phyloP scores from a whole-genome alignment of 2,329 filamentous ascomycete species.

The Alternaria ethzedia region DNA sequence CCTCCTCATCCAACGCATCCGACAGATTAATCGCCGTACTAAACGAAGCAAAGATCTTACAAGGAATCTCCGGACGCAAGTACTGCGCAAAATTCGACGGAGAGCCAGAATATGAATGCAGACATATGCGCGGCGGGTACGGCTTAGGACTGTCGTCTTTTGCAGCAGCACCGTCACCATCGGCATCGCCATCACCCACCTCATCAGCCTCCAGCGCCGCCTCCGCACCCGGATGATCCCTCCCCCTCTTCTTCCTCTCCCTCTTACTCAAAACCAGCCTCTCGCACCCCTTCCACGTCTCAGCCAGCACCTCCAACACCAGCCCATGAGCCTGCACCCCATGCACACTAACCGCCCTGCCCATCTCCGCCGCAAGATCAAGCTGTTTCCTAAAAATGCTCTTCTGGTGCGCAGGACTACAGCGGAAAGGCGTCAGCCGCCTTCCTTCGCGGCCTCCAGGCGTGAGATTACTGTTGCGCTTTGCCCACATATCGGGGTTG shows the following conservation, averaged over 20 bases:
- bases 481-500: conserved; percentile 37
- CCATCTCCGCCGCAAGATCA: conserved; percentile 71
- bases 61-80: conserved; percentile 72
- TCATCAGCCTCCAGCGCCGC: conserved; percentile 7
- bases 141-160: conserved; percentile 57
- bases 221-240: conserved; percentile 21
- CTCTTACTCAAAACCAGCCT: conserved; percentile 65
- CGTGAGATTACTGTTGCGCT: conserved; percentile 61
- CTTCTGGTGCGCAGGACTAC: conserved; percentile 72
- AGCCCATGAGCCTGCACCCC: conserved; percentile 79
- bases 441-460: conserved; percentile 75
- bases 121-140: conserved; percentile 86
- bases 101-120: conserved; percentile 90
- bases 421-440: conserved; percentile 69
- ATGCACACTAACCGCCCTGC: conserved; percentile 71
- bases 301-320: conserved; percentile 68
- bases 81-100: conserved; percentile 80
- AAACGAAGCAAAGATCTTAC: conserved; percentile 85
- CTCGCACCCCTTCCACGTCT: conserved; percentile 75
- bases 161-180: not conserved
- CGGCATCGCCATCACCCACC: not conserved
- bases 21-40: conserved; percentile 82
- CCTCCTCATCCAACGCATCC: conserved; percentile 52
- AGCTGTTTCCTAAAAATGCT: conserved; percentile 71
- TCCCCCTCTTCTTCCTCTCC: conserved; percentile 52